These are phyloP conservation scores for Arthrobotrys sinensis DNA, from an alignment of 2,329 filamentous ascomycete species.

Conservation along the genomic window DNA sequence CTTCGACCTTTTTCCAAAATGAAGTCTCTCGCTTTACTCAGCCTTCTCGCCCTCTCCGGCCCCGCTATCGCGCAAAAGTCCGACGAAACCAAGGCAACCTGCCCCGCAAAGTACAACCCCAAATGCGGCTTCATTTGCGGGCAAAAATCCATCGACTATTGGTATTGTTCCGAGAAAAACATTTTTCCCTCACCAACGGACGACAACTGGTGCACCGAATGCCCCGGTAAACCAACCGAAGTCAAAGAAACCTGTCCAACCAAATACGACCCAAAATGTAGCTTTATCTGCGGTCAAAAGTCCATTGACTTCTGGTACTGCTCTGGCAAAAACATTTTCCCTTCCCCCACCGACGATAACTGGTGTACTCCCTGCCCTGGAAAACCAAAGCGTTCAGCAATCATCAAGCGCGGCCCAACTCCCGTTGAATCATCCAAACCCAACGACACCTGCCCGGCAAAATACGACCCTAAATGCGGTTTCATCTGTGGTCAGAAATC, in stretches of 20 bases:
- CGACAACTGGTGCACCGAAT: neutral
- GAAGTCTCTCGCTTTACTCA: neutral
- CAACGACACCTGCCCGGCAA: neutral
- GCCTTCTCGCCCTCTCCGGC: neutral
- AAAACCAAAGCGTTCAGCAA: too few species aligned
- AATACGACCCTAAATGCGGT: neutral
- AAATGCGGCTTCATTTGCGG: slow-evolving; percentile 4
- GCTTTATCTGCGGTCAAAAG: slow-evolving; percentile 1
- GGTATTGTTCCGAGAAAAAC: slow-evolving; percentile 6
- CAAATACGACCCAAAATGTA: neutral
- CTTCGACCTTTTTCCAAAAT: neutral
- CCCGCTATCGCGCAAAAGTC: neutral
- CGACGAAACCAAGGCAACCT: neutral
- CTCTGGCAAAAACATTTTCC: neutral
- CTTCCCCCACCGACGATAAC: neutral
- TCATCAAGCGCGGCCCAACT: neutral
- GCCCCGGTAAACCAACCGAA: neutral
- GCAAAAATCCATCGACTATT: neutral
- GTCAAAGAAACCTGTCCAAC: neutral
- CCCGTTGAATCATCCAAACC: too few species aligned
- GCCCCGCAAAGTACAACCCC: neutral
- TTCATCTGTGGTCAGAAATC: slow-evolving; percentile 9
- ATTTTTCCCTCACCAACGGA: neutral
- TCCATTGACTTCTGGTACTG: slow-evolving; percentile 5
- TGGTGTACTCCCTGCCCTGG: neutral